Conservation (phyloP, 2,329 filamentous ascomycete genomes). For the Colletotrichum sp. region DNA sequence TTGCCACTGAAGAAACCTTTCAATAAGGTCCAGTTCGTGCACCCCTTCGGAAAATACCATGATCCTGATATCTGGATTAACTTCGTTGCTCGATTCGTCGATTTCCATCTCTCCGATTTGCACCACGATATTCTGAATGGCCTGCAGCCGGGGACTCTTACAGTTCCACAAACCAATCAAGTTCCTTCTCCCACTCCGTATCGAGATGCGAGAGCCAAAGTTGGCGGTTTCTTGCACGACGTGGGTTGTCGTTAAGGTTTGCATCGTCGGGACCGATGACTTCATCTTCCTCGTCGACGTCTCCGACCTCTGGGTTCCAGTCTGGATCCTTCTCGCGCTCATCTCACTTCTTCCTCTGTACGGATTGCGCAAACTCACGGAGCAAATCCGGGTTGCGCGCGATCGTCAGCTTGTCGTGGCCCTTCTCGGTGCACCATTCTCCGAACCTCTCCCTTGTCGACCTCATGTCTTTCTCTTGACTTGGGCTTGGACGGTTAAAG, state of each 20-base stretch:
- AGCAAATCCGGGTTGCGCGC: no score
- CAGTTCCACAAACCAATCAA: background rate
- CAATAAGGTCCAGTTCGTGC: background rate
- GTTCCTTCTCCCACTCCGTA: background rate
- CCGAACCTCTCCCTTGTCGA: no score
- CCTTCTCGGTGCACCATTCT: no score
- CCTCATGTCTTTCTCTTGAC: fast-evolving
- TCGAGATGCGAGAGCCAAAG: background rate
- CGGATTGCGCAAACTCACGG: no score
- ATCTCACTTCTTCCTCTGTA: no score
- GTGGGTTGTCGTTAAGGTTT: background rate
- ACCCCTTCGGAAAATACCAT: background rate
- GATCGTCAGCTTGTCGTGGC: fast-evolving
- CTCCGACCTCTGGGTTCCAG: background rate
- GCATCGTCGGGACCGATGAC: background rate
- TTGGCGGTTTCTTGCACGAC: background rate
- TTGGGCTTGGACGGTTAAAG: background rate
- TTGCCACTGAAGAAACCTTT: background rate
- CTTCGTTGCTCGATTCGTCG: background rate
- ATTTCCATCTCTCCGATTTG: background rate
- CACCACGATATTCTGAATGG: background rate
- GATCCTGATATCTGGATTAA: background rate
- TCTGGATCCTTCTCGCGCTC: background rate
- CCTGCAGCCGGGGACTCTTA: background rate
- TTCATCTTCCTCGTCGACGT: background rate